Conservation (phyloP, 441 rosid genomes). For the Erodium moschatum region DNA sequence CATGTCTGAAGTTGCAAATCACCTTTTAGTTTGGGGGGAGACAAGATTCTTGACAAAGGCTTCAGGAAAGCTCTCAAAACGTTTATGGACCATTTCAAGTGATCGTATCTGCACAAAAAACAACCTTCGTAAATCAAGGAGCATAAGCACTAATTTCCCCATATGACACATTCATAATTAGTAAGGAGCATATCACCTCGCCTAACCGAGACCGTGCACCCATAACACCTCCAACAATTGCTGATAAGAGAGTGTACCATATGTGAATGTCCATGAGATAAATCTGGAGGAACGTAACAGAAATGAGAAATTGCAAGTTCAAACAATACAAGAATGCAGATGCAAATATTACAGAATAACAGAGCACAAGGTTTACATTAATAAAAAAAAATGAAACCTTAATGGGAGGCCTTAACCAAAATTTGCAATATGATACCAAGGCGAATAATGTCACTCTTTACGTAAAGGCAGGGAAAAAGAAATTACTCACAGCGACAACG, state of each 20-base stretch:
- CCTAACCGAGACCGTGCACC: constrained; percentile 98
- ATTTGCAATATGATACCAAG: neutral
- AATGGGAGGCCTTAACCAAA: neutral
- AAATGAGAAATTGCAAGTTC: neutral
- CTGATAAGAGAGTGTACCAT: constrained; percentile 89
- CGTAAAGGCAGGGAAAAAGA: constrained; percentile 16
- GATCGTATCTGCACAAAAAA: constrained; percentile 61
- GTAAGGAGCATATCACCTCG: constrained; percentile 49
- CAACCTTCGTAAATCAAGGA: constrained; percentile 14
- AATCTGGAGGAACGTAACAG: constrained; percentile 38
- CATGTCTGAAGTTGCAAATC: constrained; percentile 10
- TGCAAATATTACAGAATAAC: neutral
- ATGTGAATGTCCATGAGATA: constrained; percentile 95
- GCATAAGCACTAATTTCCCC: neutral
- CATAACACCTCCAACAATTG: constrained; percentile 96
- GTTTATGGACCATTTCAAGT: constrained; percentile 93
- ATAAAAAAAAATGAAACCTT: neutral
- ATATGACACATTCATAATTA: neutral
- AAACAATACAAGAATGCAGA: neutral
- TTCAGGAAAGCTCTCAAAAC: constrained; percentile 95
- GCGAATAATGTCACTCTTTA: neutral
- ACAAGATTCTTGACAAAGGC: constrained; percentile 86
- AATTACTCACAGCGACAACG: constrained; percentile 75
- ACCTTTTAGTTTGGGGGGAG: constrained; percentile 62
- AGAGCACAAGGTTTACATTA: neutral